Evolutionary conservation across 2,329 filamentous ascomycete species (phyloP), one percentile per base, ranked within the genome.

Genomic region (Verticillium albo-atrum): DNA sequence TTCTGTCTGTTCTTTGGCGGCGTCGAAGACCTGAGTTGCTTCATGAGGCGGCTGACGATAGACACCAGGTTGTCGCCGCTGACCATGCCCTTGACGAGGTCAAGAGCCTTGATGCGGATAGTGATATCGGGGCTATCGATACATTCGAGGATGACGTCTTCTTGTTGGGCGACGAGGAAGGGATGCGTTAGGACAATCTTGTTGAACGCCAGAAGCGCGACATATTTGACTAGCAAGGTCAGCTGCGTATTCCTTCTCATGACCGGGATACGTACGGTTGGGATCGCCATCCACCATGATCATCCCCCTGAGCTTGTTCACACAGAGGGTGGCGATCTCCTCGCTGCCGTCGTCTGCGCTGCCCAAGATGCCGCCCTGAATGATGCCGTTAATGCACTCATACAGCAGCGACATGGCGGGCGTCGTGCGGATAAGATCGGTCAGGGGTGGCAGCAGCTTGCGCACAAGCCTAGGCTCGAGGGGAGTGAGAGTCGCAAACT

Each of bases 381-480:
- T 97, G 63, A 99, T 96, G 26, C 95, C 95, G 72, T 96, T 97
- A 75, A 99, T 97, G 71, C 95, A 99, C 75, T 99, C 95, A 68
- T 99, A 99, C 6, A 98, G 78, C 28, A 99, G 77, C n/a, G 95
- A 98, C 95, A 98, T 98, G 28, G 95, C 95, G 5, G 91, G 90
- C 0, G 95, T 99, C 1, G 93, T 97, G 67, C 91, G 89, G 64
- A 99, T 98, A 54, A 99, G 89, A 65, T 91, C 92, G 1, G 92
- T 97, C 62, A 99, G 78, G 17, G 95, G 95, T 7, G 94, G 92
- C 30, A 98, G 78, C 17, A 99, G 79, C 73, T 99, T 99, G 71
- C 90, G 91, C 56, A 97, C 90, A 9, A 99, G 80, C 58, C 95
- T 87, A 15, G 95, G 94, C 71, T 99, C 95, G 32, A 98, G 77